Evolutionary conservation across 345 rosid species (phyloP).

Genomic region (Citropsis articulata): DNA sequence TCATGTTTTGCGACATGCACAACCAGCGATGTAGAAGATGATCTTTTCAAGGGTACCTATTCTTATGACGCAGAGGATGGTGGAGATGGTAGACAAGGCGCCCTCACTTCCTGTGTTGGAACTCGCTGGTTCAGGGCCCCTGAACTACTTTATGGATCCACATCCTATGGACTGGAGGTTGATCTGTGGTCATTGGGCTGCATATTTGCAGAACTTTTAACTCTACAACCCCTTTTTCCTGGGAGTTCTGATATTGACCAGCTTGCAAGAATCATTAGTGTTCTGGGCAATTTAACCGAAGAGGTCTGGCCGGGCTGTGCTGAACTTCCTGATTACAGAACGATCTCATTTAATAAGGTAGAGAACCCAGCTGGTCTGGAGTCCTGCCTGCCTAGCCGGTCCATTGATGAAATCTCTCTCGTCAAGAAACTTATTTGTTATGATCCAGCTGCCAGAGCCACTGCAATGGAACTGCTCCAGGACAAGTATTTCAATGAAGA

Average conservation of each 20-base stretch:
- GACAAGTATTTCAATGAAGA: conserved; percentile 70
- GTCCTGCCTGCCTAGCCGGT: conserved; percentile 45
- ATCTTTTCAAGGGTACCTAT: conserved; percentile 50
- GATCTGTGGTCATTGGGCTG: conserved; percentile 95
- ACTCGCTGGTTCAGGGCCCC: conserved; percentile 99
- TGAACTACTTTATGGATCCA: conserved; percentile 88
- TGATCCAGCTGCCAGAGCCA: conserved; percentile 71
- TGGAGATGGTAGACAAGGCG: conserved; percentile 39
- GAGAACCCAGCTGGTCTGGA: conserved; percentile 67
- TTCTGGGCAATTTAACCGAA: conserved; percentile 75
- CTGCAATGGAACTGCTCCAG: conserved; percentile 67
- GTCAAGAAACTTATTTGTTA: conserved; percentile 75
- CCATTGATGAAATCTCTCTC: conserved; percentile 57
- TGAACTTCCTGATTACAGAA: conserved; percentile 75
- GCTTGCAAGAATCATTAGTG: conserved; percentile 59
- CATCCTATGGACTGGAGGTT: conserved; percentile 69
- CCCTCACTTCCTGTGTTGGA: conserved; percentile 87
- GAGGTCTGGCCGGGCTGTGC: conserved; percentile 74
- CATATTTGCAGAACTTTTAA: conserved; percentile 76
- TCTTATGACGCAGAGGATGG: conserved; percentile 59
- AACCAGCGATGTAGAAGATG: conserved; percentile 70
- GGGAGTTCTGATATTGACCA: conserved; percentile 92
- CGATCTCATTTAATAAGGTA: conserved; percentile 72
- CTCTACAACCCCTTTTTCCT: conserved; percentile 78
- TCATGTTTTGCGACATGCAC: conserved; percentile 96